Percentiles rank a stretch among this genome's conserved stretches.
Conservation (phyloP, 2,329 filamentous ascomycete species). For the Nothophaeocryptopus gaeumannii region DNA sequence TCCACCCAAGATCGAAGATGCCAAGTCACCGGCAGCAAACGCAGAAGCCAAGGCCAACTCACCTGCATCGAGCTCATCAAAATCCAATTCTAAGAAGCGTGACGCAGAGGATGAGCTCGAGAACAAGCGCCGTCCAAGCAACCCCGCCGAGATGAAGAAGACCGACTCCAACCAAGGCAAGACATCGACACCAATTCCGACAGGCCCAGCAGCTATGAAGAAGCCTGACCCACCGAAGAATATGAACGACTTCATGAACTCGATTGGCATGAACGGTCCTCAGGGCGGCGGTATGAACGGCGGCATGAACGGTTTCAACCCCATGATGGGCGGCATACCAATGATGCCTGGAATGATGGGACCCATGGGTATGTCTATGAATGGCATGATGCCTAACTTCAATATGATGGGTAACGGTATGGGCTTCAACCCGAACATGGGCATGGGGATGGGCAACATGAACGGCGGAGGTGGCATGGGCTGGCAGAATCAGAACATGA, state of each 20-base stretch:
- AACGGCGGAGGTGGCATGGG: constrained; percentile 32
- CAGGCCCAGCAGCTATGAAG: constrained; percentile 35
- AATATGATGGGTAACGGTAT: constrained; percentile 40
- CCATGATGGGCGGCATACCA: constrained; percentile 28
- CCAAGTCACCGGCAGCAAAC: constrained; percentile 17
- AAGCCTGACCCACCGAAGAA: constrained; percentile 26
- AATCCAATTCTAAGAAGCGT: constrained; percentile 67
- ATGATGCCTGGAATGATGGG: constrained; percentile 21
- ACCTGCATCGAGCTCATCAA: constrained; percentile 28
- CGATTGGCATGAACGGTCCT: constrained; percentile 44
- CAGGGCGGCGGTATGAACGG: constrained; percentile 20
- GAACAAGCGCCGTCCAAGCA: constrained; percentile 43
- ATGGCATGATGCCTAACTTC: constrained; percentile 20
- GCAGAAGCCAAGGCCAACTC: constrained; percentile 30
- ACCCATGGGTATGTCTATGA: constrained; percentile 10
- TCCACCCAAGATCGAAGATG: constrained; percentile 20
- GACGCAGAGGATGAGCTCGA: constrained; percentile 68
- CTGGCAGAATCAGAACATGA: constrained; percentile 30
- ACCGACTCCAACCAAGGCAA: constrained; percentile 34
- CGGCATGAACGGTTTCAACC: constrained; percentile 32
- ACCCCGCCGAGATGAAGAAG: constrained; percentile 46
- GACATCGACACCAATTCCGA: constrained; percentile 27
- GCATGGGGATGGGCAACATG: constrained; percentile 39
- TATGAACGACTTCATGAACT: constrained; percentile 42
- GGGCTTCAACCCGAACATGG: constrained; percentile 28